Base-by-base conservation (phyloP, 495 filamentous ascomycete species). In the Xylaria cubensis region DNA sequence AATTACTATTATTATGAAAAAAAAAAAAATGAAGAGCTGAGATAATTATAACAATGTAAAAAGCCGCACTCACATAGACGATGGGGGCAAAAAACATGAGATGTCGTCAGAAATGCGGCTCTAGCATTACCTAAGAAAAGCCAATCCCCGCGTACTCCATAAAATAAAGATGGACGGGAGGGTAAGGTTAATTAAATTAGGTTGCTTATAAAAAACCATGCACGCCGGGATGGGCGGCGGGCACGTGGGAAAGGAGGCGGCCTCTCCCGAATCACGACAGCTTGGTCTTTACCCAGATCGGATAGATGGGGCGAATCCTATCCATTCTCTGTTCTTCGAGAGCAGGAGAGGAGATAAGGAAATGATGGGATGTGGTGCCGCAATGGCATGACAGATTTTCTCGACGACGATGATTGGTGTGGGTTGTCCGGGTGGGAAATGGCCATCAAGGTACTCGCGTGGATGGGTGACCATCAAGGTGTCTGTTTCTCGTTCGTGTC, bases 91-190 rank as follows among this genome's bases (percentile, higher is more conserved):
- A 32, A 24, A 39, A 10, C 39, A 70, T 21, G 67, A 41, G 53
- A 51, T 41, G 67, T 70, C 67, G 67, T 70, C 67, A 39, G 50
- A 68, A 41, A 9, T 48, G 67, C 51, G 67, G 56, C 67, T 70
- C 67, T 44, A 36, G 8, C 41, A 41, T 70, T 70, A 70, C 55
- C 24, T 70, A 70, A 70, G 26, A 59, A 48, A 61, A 1, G 10
- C 41, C 29, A 44, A 32, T 17, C 4, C 55, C 67, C 53, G 29
- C 55, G 19, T n/a, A 70, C 67, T 12, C 67, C 55, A 70, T 70
- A 61, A 62, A 70, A 51, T 50, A 62, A 42, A 19, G 42, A 26
- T 26, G 42, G 34, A 70, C 67, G 55, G 67, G 67, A 70, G 67
- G 56, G 55, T 62, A 50, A 48, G 67, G 67, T 51, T 10, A 70